Conservation (phyloP, 1,139 yeast genomes). For the Trichomonascaceae sp. region DNA sequence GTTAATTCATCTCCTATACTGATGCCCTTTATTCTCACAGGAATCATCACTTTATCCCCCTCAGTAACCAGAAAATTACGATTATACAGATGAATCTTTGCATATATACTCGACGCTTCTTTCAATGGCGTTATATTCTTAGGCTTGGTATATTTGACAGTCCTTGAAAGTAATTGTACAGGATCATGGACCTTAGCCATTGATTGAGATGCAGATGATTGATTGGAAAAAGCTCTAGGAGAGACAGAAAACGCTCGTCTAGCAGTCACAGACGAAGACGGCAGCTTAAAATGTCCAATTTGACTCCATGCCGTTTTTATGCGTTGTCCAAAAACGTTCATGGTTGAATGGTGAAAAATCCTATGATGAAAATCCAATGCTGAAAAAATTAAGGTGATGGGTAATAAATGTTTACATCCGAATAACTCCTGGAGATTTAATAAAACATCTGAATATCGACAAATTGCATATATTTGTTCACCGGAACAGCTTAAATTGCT, state of each 20-base stretch:
- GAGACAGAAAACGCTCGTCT: neutral
- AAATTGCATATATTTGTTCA: neutral
- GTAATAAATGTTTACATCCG: neutral
- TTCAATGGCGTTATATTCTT: slow-evolving; percentile 52
- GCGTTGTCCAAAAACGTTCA: neutral
- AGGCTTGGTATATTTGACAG: slow-evolving; percentile 22
- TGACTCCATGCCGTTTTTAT: neutral
- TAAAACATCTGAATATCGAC: neutral
- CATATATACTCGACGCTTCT: slow-evolving; percentile 61
- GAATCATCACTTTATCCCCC: slow-evolving; percentile 79
- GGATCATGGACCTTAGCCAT: slow-evolving; percentile 5
- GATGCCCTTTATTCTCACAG: slow-evolving; percentile 68
- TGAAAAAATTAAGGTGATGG: no score
- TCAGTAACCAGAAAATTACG: slow-evolving; percentile 84
- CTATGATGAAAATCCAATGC: no score
- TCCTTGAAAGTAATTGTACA: slow-evolving; percentile 15
- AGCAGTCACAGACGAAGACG: neutral
- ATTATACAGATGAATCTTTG: slow-evolving; percentile 74
- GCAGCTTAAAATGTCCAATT: neutral
- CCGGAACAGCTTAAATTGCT: neutral
- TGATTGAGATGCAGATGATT: neutral
- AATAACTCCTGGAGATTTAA: neutral
- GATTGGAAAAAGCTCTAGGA: neutral
- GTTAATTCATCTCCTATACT: slow-evolving; percentile 73
- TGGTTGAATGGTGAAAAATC: neutral